A percentile compares a stretch with the other conserved stretches of the same genome.
Conservation (phyloP, 495 filamentous ascomycete genomes). For the Aspergillus coremiiformis region DNA sequence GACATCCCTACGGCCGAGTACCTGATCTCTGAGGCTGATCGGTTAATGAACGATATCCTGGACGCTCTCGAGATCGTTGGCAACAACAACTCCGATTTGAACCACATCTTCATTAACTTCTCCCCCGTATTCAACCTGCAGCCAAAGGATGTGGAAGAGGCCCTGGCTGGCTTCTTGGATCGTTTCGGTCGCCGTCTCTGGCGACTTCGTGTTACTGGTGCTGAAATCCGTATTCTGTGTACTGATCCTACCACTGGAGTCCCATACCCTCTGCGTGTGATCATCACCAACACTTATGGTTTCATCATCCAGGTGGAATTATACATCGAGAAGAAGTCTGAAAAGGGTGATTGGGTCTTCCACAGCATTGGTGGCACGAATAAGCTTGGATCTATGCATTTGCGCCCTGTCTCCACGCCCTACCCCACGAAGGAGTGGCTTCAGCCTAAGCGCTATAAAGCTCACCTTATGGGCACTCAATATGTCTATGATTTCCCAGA, state of each 20-base stretch:
- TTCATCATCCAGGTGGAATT: conserved; percentile 97
- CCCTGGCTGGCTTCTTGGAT: conserved; percentile 89
- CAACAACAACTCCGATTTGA: conserved; percentile 97
- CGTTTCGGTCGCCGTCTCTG: conserved; percentile 92
- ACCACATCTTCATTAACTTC: conserved; percentile 99
- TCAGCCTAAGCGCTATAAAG: conserved; percentile 98
- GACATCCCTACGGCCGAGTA: conserved; percentile 97
- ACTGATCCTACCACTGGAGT: conserved; percentile 77
- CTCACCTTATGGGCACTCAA: conserved; percentile 97
- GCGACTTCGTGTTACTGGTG: conserved; percentile 93
- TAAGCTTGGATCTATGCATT: conserved; percentile 92
- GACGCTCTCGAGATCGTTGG: conserved; percentile 97
- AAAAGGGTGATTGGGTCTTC: conserved; percentile 96
- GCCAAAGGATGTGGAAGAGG: conserved; percentile 86
- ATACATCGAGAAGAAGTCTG: conserved; percentile 95
- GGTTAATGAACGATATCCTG: conserved; percentile 94
- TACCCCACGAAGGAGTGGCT: conserved; percentile 98
- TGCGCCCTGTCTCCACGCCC: conserved; percentile 81
- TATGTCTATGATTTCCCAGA: conserved; percentile 99
- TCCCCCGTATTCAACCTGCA: conserved; percentile 87
- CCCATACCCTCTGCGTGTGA: conserved; percentile 88
- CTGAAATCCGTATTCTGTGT: conserved; percentile 97
- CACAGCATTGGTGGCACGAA: conserved; percentile 92
- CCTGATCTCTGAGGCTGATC: conserved; percentile 92
- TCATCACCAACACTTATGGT: conserved; percentile 98